These are phyloP conservation scores for Sisymbrium altissimum DNA, from an alignment of 345 rosid species.

Conservation along the genomic window DNA sequence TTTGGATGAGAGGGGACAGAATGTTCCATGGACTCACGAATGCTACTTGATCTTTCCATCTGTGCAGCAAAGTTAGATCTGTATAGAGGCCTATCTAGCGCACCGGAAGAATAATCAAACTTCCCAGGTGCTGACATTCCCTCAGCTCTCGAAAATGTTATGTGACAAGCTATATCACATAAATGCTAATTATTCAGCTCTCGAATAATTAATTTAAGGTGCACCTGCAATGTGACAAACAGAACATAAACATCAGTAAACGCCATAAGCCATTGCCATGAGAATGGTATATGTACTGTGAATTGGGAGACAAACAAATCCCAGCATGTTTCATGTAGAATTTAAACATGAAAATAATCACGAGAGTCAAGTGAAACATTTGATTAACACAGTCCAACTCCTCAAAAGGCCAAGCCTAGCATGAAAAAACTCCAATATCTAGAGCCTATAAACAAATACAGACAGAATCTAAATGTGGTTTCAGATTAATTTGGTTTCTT, in stretches of 20 bases:
- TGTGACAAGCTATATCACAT: slow-evolving; percentile 56
- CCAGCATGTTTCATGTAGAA: not conserved
- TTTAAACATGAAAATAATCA: not conserved
- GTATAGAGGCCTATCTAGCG: slow-evolving; percentile 72
- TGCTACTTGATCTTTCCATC: slow-evolving; percentile 83
- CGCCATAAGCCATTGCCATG: not conserved
- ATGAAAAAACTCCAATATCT: not conserved
- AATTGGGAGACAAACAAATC: slow-evolving; percentile 18
- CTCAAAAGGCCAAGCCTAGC: not conserved
- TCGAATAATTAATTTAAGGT: slow-evolving; percentile 17
- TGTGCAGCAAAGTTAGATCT: slow-evolving; percentile 70
- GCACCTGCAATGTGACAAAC: slow-evolving; percentile 45
- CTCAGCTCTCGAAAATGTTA: slow-evolving; percentile 46
- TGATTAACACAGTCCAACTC: slow-evolving; percentile 19
- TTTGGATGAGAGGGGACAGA: slow-evolving; percentile 55
- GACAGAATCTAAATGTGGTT: not conserved
- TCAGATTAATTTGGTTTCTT: slow-evolving; percentile 1
- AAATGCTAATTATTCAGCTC: slow-evolving; percentile 37
- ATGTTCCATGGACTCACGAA: slow-evolving; percentile 74
- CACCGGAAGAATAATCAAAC: slow-evolving; percentile 75
- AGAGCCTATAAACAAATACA: slow-evolving; percentile 7
- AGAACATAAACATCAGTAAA: not conserved
- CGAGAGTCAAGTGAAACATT: not conserved
- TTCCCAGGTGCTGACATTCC: slow-evolving; percentile 81
- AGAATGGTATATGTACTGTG: not conserved